Evolutionary conservation across 139 green algal species (phyloP), one percentile per base, ranked within the genome.

Genomic region (Tetraselmis striata): DNA sequence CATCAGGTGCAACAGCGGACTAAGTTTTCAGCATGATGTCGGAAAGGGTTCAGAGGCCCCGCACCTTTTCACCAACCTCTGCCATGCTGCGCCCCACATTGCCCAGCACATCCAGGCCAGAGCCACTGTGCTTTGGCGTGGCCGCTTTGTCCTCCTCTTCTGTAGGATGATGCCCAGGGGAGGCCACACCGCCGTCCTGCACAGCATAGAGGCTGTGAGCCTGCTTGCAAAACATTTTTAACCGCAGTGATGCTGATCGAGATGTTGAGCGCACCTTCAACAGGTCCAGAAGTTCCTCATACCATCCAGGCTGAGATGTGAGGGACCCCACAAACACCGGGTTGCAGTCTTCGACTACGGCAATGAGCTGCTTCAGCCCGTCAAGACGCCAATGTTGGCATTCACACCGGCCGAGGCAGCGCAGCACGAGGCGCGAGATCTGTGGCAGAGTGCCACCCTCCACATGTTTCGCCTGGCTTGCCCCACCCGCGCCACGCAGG

Each of bases 261-360:
- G n/a, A n/a, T n/a, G n/a, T n/a, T n/a, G n/a, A n/a, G 18, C 45
- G 45, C 45, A 67, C 45, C 45, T 67, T 67, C 11, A 89, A 80
- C 28, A 87, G 84, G 45, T 85, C 83, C 78, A 91, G 79, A 28
- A 91, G 81, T 59, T 81, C 82, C 27, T 84, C 28, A 67, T 87
- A 81, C 87, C 87, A 91, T 2, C 77, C 83, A 30, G 79, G 32
- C 31, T 59, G 82, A 2, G 58, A 31, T 0, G 80, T 31, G 18
- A 91, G 75, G 28, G 82, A 81, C 32, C 78, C 45, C 5, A 67
- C 45, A 67, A 67, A 67, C 45, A 67, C 45, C 11, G 45, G 45
- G 45, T 67, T 67, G 18, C 45, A 67, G 5, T 18, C 45, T 18
- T 67, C 45, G 11, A 18, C 45, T 18, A 67, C 45, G 11, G 45